Evolutionary conservation across 2,329 filamentous ascomycete genomes (phyloP).

Genomic region (Cadophora luteo-olivacea): DNA sequence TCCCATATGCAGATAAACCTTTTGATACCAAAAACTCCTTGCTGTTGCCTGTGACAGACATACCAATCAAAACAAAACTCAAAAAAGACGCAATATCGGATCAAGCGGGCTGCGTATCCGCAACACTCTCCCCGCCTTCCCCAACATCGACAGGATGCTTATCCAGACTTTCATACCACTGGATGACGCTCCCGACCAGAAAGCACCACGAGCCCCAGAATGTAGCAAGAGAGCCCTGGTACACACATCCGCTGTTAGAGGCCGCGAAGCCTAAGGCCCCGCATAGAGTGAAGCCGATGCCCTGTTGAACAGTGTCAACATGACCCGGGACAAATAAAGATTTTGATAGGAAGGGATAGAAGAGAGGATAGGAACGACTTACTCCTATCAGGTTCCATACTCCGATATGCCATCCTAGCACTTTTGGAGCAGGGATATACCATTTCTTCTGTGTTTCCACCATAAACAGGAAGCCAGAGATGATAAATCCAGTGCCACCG

Average conservation of each 20-base stretch:
- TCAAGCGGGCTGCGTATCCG: constrained; percentile 20
- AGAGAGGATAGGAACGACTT: constrained; percentile 8
- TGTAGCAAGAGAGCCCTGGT: constrained; percentile 56
- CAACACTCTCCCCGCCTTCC: constrained; percentile 27
- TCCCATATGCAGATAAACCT: not conserved
- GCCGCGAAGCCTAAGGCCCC: constrained; percentile 60
- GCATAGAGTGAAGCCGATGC: constrained; percentile 66
- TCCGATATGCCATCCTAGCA: constrained; percentile 72
- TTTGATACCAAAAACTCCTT: not conserved
- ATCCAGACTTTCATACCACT: constrained; percentile 56
- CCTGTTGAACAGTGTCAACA: constrained; percentile 24
- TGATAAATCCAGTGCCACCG: constrained; percentile 66
- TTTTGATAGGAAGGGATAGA: not conserved
- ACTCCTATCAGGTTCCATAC: constrained; percentile 68
- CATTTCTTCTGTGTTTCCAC: constrained; percentile 69
- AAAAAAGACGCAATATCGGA: not conserved
- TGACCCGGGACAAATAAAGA: not conserved
- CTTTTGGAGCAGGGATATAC: constrained; percentile 61
- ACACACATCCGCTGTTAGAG: constrained; percentile 50
- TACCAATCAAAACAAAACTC: not conserved
- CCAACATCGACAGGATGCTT: constrained; percentile 53
- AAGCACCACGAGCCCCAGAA: constrained; percentile 59
- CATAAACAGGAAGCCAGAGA: constrained; percentile 66
- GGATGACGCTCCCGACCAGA: constrained; percentile 54
- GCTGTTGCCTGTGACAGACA: not conserved